phyloP scores from a whole-genome alignment of 306 rosid genomes.

The Cucurbita pepo region DNA sequence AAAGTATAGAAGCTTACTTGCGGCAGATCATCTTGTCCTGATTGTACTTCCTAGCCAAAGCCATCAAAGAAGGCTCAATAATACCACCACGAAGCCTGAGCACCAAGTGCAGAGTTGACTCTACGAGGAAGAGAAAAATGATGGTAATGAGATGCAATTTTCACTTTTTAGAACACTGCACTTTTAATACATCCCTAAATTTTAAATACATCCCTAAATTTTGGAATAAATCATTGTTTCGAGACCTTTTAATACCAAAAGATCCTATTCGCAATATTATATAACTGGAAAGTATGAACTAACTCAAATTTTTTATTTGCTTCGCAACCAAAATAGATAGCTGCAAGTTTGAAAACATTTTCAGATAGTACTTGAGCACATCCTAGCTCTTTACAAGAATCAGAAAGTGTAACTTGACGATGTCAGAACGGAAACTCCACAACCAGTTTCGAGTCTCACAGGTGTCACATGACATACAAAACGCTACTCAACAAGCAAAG shows the following conservation, averaged over 20 bases:
- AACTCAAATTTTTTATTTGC: background rate
- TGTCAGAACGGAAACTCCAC: background rate
- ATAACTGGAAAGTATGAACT: background rate
- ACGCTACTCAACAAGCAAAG: background rate
- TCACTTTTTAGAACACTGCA: no score
- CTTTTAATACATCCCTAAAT: no score
- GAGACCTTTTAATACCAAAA: background rate
- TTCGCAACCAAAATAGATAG: background rate
- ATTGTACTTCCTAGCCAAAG: constrained; percentile 88
- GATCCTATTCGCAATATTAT: background rate
- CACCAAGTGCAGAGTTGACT: constrained; percentile 93
- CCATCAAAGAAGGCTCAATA: constrained; percentile 95
- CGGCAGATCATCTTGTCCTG: constrained; percentile 96
- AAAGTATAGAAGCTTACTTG: constrained; percentile 38
- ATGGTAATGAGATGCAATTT: background rate
- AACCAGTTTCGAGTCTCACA: background rate
- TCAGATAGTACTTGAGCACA: background rate
- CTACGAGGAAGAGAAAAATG: constrained; percentile 17
- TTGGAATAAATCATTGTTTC: background rate
- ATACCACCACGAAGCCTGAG: constrained; percentile 99
- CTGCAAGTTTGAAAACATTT: background rate
- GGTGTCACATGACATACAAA: background rate
- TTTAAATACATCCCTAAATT: no score
- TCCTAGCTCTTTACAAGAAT: background rate
- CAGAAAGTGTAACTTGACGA: background rate